phyloP scores from a whole-genome alignment of 768 basidiomycete species.

The Zangia roseola region DNA sequence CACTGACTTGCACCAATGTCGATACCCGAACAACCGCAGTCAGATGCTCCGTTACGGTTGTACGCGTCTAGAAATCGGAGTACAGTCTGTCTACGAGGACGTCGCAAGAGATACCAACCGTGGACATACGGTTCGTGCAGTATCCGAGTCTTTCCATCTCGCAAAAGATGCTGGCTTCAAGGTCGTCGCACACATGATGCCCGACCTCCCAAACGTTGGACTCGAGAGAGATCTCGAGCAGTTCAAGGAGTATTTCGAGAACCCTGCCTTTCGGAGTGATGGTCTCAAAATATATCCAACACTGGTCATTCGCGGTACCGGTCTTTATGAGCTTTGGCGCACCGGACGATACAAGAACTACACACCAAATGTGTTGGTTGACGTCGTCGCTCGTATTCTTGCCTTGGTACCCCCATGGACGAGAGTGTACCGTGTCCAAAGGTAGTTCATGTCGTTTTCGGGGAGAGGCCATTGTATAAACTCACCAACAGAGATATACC shows the following conservation, averaged over 20 bases:
- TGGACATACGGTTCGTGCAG: conserved; percentile 96
- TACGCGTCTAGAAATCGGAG: conserved; percentile 96
- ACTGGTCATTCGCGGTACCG: conserved; percentile 95
- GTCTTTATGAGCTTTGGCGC: conserved; percentile 93
- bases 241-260: conserved; percentile 99
- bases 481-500: conserved; percentile 78
- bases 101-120: conserved; percentile 98
- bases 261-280: conserved; percentile 94
- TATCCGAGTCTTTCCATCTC: conserved; percentile 95
- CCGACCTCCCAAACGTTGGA: conserved; percentile 96
- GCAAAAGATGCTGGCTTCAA: conserved; percentile 99
- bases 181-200: conserved; percentile 99
- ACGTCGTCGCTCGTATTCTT: conserved; percentile 93
- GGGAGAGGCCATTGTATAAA: conserved; percentile 1
- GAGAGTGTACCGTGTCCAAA: conserved; percentile 94
- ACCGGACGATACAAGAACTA: conserved; percentile 99
- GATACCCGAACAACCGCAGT: conserved; percentile 38
- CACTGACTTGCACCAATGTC: background rate
- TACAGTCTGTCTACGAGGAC: conserved; percentile 99
- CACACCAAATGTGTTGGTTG: conserved; percentile 97
- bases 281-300: conserved; percentile 99
- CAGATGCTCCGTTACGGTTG: conserved; percentile 99
- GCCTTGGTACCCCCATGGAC: conserved; percentile 99
- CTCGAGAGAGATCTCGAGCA: conserved; percentile 96
- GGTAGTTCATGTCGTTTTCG: conserved; percentile 44